Evolutionary conservation across 2,329 filamentous ascomycete species (phyloP).

Genomic region (Calonectria naviculata): DNA sequence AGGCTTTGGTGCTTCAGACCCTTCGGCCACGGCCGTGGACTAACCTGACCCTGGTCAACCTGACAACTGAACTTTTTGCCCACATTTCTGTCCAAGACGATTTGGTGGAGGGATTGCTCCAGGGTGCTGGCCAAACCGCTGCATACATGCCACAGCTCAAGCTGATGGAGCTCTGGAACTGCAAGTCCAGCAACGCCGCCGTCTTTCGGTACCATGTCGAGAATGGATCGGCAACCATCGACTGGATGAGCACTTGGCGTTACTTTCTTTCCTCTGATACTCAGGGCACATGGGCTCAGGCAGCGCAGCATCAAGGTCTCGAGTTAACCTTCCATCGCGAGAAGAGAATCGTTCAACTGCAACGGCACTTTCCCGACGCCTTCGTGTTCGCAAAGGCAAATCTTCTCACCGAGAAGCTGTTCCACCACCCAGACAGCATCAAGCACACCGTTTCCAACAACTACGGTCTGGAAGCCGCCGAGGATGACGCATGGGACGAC

Average conservation of each 20-base stretch:
- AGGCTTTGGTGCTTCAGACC: not conserved
- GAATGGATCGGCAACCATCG: not conserved
- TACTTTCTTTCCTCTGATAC: not conserved
- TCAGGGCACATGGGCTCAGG: not conserved
- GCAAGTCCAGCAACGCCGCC: not conserved
- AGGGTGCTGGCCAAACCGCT: not conserved
- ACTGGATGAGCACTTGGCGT: not conserved
- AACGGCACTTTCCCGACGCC: not conserved
- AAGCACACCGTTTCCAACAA: not conserved
- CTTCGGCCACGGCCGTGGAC: not conserved
- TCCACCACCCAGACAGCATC: not conserved
- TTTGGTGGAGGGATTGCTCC: not conserved
- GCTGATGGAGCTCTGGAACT: not conserved
- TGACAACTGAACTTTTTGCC: not conserved
- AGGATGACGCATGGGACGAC: not conserved
- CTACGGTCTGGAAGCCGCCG: not conserved
- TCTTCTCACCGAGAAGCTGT: not conserved
- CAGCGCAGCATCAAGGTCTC: not conserved
- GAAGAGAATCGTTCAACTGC: not conserved
- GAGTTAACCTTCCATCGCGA: not conserved
- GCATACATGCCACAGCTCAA: not conserved
- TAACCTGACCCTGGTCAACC: not conserved
- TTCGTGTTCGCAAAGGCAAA: not conserved
- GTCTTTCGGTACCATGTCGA: not conserved
- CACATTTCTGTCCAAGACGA: not conserved